Evolutionary conservation across 2,329 filamentous ascomycete species (phyloP).

Genomic region (Aspergillus awamori): DNA sequence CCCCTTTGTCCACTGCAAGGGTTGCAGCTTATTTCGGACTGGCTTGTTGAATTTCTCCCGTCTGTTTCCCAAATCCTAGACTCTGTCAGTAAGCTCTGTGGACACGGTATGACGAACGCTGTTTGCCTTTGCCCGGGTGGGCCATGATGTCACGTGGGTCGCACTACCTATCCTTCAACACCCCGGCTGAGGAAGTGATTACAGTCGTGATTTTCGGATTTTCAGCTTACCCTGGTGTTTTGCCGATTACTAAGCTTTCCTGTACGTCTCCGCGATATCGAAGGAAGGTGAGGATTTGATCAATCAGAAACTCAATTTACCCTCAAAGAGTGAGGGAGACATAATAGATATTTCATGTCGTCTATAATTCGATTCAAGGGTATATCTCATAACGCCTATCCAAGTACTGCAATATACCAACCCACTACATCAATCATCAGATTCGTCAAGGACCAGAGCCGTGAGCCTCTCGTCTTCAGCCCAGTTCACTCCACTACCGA

Average conservation of each 20-base stretch:
- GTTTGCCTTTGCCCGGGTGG: constrained; percentile 10
- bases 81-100: background rate
- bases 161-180: background rate
- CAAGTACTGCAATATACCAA: constrained; percentile 1
- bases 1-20: background rate
- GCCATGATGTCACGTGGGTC: constrained; percentile 30
- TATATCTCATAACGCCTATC: constrained; percentile 17
- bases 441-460: constrained; percentile 69
- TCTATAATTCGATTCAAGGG: constrained; percentile 4
- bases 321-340: background rate
- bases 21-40: constrained; percentile 13
- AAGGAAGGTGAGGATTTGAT: background rate
- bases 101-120: constrained; percentile 18
- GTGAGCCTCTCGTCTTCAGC: constrained; percentile 67
- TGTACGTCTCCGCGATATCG: background rate
- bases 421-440: constrained; percentile 53
- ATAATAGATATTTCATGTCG: background rate
- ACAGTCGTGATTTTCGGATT: background rate
- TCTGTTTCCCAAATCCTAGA: background rate
- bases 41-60: background rate
- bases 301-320: background rate
- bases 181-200: constrained; percentile 1
- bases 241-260: background rate
- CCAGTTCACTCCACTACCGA: constrained; percentile 83
- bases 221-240: background rate